phyloP scores from a whole-genome alignment of 2,329 filamentous ascomycete genomes.

The Passalora sequoiae region DNA sequence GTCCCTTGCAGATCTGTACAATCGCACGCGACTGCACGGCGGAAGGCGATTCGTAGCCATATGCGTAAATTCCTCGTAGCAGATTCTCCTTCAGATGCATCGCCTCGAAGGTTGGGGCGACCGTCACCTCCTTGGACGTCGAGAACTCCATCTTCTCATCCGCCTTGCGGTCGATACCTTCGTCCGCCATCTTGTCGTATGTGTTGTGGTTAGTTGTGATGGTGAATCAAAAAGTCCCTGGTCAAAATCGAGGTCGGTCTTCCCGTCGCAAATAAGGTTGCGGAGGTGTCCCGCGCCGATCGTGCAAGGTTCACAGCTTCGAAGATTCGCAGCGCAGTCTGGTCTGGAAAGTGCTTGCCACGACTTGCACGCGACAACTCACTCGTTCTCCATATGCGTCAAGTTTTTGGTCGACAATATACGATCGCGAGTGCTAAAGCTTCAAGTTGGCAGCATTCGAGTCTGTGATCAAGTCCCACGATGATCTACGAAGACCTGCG shows the following conservation, averaged over 20 bases:
- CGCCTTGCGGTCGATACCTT: slow-evolving; percentile 77
- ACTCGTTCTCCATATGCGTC: not conserved
- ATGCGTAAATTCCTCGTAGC: slow-evolving; percentile 93
- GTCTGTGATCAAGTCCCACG: slow-evolving; percentile 9
- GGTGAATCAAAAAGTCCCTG: not conserved
- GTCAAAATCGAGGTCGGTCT: slow-evolving; percentile 1
- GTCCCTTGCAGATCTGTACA: slow-evolving; percentile 97
- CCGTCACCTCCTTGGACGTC: slow-evolving; percentile 95
- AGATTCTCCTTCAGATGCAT: slow-evolving; percentile 98
- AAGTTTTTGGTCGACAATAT: too few species aligned
- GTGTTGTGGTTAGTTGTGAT: slow-evolving; percentile 4
- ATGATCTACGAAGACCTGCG: slow-evolving; percentile 92
- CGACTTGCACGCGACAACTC: slow-evolving; percentile 3
- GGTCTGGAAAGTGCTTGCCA: not conserved
- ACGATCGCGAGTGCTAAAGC: too few species aligned
- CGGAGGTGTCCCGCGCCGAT: not conserved
- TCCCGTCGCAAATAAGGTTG: not conserved
- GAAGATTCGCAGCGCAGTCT: too few species aligned
- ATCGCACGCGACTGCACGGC: slow-evolving; percentile 97
- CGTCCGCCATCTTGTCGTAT: slow-evolving; percentile 70
- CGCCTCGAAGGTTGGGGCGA: slow-evolving; percentile 77
- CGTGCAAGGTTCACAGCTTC: too few species aligned
- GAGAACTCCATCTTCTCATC: slow-evolving; percentile 98
- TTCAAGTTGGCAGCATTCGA: too few species aligned
- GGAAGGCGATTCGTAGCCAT: slow-evolving; percentile 96